phyloP scores from a whole-genome alignment of 495 filamentous ascomycete genomes.

The Neurospora tetraspora region DNA sequence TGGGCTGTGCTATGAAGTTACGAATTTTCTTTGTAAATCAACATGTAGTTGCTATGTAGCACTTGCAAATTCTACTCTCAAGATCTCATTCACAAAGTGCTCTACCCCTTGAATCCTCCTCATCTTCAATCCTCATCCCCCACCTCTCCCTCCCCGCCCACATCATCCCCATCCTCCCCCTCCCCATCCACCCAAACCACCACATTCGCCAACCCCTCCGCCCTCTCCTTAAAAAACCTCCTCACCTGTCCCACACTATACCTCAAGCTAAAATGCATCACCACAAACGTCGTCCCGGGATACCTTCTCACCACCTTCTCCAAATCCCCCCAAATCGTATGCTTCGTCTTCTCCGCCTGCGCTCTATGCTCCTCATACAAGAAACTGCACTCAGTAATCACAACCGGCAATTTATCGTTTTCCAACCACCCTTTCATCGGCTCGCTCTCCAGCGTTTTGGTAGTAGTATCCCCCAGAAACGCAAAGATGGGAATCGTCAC shows the following conservation, averaged over 20 bases:
- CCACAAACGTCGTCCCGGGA: conserved; percentile 23
- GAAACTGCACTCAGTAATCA: conserved; percentile 32
- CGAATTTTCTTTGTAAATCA: no score
- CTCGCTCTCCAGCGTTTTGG: conserved; percentile 9
- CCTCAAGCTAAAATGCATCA: conserved; percentile 30
- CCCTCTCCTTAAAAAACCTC: conserved; percentile 21
- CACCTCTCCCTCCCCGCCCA: not conserved
- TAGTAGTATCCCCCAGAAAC: conserved; percentile 29
- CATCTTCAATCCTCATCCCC: not conserved
- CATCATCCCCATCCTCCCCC: not conserved
- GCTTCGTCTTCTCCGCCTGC: conserved; percentile 27
- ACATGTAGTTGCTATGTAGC: not conserved
- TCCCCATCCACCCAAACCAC: conserved; percentile 29
- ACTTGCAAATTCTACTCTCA: not conserved
- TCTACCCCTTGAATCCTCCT: not conserved
- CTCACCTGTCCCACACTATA: conserved; percentile 23
- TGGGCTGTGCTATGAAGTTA: not conserved
- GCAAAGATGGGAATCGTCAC: conserved; percentile 24
- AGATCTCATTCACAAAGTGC: not conserved
- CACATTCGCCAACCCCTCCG: conserved; percentile 20
- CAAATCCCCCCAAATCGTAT: conserved; percentile 27
- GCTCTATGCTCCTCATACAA: conserved; percentile 20
- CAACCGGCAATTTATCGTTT: conserved; percentile 17
- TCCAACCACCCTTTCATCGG: conserved; percentile 8
- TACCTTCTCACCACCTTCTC: conserved; percentile 21